phyloP scores from a whole-genome alignment of 2,329 filamentous ascomycete genomes.

The Aureobasidium mangrovei region DNA sequence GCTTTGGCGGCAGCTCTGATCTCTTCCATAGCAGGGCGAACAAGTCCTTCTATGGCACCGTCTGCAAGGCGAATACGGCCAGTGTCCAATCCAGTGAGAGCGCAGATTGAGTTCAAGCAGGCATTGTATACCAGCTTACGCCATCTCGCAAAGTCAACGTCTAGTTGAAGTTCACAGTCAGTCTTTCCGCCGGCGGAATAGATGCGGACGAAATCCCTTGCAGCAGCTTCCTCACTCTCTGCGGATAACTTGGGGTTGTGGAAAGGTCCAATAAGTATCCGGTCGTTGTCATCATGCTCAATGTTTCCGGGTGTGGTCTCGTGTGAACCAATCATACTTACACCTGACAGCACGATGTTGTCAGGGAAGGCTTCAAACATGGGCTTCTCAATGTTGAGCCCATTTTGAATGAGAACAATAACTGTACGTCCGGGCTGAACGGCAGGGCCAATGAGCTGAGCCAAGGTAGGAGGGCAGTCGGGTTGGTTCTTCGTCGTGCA shows the following conservation, averaged over 20 bases:
- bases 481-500: slow-evolving; percentile 49
- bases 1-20: slow-evolving; percentile 37
- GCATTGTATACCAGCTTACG: slow-evolving; percentile 42
- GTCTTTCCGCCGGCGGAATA: slow-evolving; percentile 40
- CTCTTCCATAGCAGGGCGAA: slow-evolving; percentile 45
- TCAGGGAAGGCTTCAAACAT: slow-evolving; percentile 41
- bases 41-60: slow-evolving; percentile 36
- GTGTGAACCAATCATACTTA: slow-evolving; percentile 43
- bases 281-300: slow-evolving; percentile 43
- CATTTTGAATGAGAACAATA: slow-evolving; percentile 51
- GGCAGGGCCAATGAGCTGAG: slow-evolving; percentile 41
- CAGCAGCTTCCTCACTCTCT: slow-evolving; percentile 22
- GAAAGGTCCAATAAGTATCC: slow-evolving; percentile 42
- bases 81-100: slow-evolving; percentile 43
- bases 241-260: slow-evolving; percentile 27
- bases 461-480: slow-evolving; percentile 40
- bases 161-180: slow-evolving; percentile 30
- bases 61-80: slow-evolving; percentile 29
- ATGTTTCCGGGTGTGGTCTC: slow-evolving; percentile 41
- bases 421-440: slow-evolving; percentile 39
- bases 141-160: slow-evolving; percentile 37
- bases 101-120: slow-evolving; percentile 43
- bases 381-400: slow-evolving; percentile 50
- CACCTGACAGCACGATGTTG: slow-evolving; percentile 43
- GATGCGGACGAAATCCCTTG: slow-evolving; percentile 36